A percentile compares a stretch with the other conserved stretches of the same genome.
Conservation (phyloP, 768 basidiomycete species). For the Collybia sp. region DNA sequence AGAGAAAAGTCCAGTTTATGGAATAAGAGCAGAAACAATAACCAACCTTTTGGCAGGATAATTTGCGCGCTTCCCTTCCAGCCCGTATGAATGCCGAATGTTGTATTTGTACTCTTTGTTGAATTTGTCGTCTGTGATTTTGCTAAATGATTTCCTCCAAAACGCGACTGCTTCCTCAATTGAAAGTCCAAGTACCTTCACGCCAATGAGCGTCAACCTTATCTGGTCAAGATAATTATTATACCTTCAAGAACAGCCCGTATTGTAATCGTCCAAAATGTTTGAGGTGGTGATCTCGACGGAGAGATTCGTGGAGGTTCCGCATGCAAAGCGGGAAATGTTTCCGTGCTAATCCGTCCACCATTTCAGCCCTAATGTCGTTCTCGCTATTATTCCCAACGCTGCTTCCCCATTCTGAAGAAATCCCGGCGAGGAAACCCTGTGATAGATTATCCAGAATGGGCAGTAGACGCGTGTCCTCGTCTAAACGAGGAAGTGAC, state of each 20-base stretch:
- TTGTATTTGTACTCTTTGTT: conserved; percentile 98
- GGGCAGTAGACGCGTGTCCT: conserved; percentile 87
- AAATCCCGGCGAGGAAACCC: conserved; percentile 89
- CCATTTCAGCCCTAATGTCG: conserved; percentile 88
- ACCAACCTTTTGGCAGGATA: conserved; percentile 87
- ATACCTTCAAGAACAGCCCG: conserved; percentile 91
- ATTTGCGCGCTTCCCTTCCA: conserved; percentile 93
- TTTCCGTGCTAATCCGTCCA: conserved; percentile 78
- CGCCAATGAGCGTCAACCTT: conserved; percentile 1
- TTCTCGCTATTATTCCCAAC: conserved; percentile 50
- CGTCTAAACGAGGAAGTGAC: conserved; percentile 85
- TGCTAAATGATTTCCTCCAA: conserved; percentile 86
- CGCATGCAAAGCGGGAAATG: conserved; percentile 98
- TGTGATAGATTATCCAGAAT: conserved; percentile 89
- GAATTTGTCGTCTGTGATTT: conserved; percentile 88
- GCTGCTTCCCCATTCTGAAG: conserved; percentile 71
- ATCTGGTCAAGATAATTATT: background rate
- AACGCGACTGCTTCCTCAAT: conserved; percentile 92
- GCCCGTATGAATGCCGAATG: conserved; percentile 89
- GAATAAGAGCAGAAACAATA: background rate
- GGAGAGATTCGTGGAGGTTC: conserved; percentile 75
- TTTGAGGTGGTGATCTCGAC: conserved; percentile 80
- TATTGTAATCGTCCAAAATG: conserved; percentile 91
- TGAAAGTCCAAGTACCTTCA: conserved; percentile 84
- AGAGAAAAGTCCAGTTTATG: conserved; percentile 2